phyloP scores from a whole-genome alignment of 1,284 basidiomycete species.

The Xanthoconium separans region DNA sequence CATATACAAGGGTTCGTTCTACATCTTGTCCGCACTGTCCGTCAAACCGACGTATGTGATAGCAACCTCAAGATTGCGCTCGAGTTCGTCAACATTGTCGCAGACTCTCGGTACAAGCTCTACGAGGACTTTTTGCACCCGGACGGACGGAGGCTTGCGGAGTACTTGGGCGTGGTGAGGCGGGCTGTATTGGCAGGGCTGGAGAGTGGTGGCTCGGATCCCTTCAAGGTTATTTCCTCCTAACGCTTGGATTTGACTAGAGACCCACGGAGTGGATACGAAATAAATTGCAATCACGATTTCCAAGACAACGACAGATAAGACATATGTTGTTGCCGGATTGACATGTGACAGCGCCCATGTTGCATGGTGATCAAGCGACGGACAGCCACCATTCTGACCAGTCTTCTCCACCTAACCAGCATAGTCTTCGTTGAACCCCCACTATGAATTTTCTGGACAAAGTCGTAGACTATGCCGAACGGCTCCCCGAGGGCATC shows the following conservation, averaged over 20 bases:
- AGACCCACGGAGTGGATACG: neutral
- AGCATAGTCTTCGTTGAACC: neutral
- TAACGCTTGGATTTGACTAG: conserved; percentile 14
- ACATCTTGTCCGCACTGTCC: neutral
- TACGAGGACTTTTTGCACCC: conserved; percentile 82
- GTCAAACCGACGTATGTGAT: conserved; percentile 2
- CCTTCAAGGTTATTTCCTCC: conserved; percentile 52
- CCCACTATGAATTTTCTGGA: conserved; percentile 35
- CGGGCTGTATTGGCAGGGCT: conserved; percentile 69
- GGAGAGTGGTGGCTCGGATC: conserved; percentile 71
- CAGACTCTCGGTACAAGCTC: conserved; percentile 83
- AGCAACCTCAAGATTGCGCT: conserved; percentile 85
- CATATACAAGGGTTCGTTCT: conserved; percentile 69
- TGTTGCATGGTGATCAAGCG: neutral
- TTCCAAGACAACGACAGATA: neutral
- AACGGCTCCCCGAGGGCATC: conserved; percentile 43
- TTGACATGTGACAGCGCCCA: conserved; percentile 9
- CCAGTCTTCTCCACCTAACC: too few relatives aligned
- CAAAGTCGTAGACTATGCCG: conserved; percentile 32
- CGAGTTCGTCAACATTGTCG: conserved; percentile 80
- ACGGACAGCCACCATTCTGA: neutral
- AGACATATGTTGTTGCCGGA: neutral
- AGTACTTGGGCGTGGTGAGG: conserved; percentile 73
- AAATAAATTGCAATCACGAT: conserved; percentile 2
- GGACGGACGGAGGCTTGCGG: conserved; percentile 54